These are phyloP conservation scores for Larix kaempferi DNA, from an alignment of 75 land plant species.

Conservation along the genomic window DNA sequence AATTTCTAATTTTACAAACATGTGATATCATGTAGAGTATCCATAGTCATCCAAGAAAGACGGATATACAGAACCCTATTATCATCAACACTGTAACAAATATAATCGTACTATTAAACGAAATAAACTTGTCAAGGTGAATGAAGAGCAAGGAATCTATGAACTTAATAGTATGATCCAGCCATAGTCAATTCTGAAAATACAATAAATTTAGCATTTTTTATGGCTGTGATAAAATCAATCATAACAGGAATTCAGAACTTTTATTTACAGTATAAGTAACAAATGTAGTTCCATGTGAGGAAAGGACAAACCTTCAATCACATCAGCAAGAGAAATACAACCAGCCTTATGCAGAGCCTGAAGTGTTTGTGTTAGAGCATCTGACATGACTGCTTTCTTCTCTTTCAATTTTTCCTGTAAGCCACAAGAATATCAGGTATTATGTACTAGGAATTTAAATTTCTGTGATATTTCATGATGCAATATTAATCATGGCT, in stretches of 20 bases:
- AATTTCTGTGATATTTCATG: neutral
- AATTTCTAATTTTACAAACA: neutral
- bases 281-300: neutral
- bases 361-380: constrained; percentile 36
- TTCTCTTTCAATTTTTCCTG: constrained; percentile 56
- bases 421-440: neutral
- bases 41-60: neutral
- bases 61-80: neutral
- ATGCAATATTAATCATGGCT: neutral
- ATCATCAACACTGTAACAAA: neutral
- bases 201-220: neutral
- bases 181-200: neutral
- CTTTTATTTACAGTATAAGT: too few species aligned
- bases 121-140: neutral
- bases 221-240: neutral
- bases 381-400: constrained; percentile 42
- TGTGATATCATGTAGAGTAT: neutral
- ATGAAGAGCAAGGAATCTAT: neutral
- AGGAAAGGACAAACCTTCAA: constrained; percentile 29
- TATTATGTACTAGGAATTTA: neutral
- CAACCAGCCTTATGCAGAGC: constrained; percentile 38
- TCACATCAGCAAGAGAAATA: constrained; percentile 29
- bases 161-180: neutral
- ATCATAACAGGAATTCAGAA: too few species aligned
- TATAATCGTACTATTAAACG: neutral